Evolutionary conservation across 495 filamentous ascomycete genomes (phyloP).

Genomic region (Penicillium samsonianum): DNA sequence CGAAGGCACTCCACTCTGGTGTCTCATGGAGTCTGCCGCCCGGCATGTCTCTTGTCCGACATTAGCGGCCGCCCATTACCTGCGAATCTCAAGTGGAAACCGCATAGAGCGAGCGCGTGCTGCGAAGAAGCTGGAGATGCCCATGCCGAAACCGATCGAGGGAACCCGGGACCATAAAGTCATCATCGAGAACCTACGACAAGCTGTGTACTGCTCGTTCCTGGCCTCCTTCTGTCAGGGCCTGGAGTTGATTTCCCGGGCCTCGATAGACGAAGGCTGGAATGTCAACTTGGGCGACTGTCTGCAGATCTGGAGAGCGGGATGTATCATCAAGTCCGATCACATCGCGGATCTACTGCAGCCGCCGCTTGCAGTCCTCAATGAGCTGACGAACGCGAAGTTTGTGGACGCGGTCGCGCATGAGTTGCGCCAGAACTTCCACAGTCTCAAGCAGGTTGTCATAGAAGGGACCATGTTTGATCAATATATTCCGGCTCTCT

Average conservation of each 20-base stretch:
- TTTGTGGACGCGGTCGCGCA: conserved; percentile 52
- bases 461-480: conserved; percentile 59
- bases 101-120: conserved; percentile 54
- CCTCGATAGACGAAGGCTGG: conserved; percentile 64
- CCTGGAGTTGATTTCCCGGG: conserved; percentile 63
- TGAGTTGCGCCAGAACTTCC: conserved; percentile 55
- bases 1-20: conserved; percentile 72
- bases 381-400: conserved; percentile 41
- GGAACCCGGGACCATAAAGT: conserved; percentile 42
- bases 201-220: conserved; percentile 64
- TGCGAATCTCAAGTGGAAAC: conserved; percentile 67
- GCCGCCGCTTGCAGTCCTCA: conserved; percentile 35
- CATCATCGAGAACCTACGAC: conserved; percentile 61
- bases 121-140: conserved; percentile 45
- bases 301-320: conserved; percentile 69
- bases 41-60: conserved; percentile 68
- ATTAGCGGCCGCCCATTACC: conserved; percentile 61
- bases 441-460: conserved; percentile 58
- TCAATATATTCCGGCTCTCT: conserved; percentile 63
- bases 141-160: conserved; percentile 44
- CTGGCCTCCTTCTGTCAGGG: conserved; percentile 67
- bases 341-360: conserved; percentile 62
- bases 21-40: conserved; percentile 58
- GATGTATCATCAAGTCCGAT: conserved; percentile 74
- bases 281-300: conserved; percentile 59